Evolutionary conservation across 2,329 filamentous ascomycete genomes (phyloP).

Genomic region (Teratosphaeria epicoccoides): DNA sequence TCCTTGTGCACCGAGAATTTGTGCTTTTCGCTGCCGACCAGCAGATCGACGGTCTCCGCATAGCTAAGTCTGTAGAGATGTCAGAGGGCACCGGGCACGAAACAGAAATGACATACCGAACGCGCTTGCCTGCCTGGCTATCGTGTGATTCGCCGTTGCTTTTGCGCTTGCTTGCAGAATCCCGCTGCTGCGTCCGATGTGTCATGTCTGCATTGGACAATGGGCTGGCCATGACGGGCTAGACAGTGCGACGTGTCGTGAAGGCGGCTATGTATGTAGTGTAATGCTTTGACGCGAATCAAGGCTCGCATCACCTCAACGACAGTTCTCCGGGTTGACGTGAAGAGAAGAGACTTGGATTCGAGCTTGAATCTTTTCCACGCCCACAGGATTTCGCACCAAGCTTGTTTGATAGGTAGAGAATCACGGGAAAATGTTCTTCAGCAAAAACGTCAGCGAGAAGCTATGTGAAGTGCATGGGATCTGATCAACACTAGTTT

Average conservation of each 20-base stretch:
- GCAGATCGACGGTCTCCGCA: background rate
- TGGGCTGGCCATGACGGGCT: background rate
- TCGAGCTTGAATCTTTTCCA: too few relatives aligned
- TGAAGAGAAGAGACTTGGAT: too few relatives aligned
- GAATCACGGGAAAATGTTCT: too few relatives aligned
- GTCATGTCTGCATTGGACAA: background rate
- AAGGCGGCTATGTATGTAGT: too few relatives aligned
- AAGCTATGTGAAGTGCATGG: too few relatives aligned
- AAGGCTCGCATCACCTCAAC: too few relatives aligned
- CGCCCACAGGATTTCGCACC: too few relatives aligned
- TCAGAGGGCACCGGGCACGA: background rate
- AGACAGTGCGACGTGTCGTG: background rate
- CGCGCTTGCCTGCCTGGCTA: background rate
- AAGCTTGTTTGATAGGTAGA: too few relatives aligned
- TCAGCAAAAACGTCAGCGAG: too few relatives aligned
- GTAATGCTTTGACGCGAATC: too few relatives aligned
- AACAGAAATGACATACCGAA: background rate
- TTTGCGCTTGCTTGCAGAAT: background rate
- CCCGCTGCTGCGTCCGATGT: background rate
- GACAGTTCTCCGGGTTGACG: too few relatives aligned
- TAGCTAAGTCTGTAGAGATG: background rate
- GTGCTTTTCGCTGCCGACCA: slow-evolving; percentile 4
- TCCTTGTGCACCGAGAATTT: slow-evolving; percentile 9
- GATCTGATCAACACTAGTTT: too few relatives aligned
- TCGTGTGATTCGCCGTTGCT: background rate